These are phyloP conservation scores for Tolypocladium inflatum DNA, from an alignment of 2,329 filamentous ascomycete species.

Conservation along the genomic window DNA sequence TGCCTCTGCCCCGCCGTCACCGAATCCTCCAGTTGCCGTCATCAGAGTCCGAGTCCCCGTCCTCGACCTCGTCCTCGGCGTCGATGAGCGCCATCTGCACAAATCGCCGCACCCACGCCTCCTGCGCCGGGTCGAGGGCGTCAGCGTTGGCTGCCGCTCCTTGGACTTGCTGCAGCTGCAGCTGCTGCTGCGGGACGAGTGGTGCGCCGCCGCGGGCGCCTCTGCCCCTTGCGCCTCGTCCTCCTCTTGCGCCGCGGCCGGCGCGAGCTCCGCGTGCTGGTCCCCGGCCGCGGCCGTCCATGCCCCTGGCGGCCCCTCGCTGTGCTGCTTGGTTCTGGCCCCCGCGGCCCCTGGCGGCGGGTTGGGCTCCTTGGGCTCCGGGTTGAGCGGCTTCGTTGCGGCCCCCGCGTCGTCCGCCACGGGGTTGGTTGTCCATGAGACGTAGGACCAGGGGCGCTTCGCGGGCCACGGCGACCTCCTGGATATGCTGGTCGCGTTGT, in stretches of 20 bases:
- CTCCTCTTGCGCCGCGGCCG: background rate
- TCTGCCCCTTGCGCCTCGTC: background rate
- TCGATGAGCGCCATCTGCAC: constrained; percentile 44
- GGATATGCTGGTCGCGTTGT: constrained; percentile 16
- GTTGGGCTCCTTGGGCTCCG: background rate
- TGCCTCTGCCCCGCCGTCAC: background rate
- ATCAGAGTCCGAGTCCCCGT: constrained; percentile 28
- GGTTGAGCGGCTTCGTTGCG: background rate
- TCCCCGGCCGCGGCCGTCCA: background rate
- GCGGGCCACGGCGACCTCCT: constrained; percentile 36
- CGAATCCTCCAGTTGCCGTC: constrained; percentile 10
- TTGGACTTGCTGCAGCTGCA: background rate
- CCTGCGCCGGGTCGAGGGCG: constrained; percentile 34
- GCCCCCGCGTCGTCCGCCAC: constrained; percentile 16
- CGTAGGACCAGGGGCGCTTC: constrained; percentile 49
- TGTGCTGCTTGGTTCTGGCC: constrained; percentile 1
- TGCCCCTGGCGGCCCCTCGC: background rate
- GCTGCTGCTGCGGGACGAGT: background rate
- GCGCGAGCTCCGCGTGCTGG: background rate
- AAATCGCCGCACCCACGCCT: constrained; percentile 45
- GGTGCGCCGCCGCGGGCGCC: background rate
- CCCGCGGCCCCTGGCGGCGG: background rate
- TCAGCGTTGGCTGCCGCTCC: constrained; percentile 8
- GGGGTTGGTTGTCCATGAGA: constrained; percentile 32
- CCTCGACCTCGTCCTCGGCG: constrained; percentile 38